These are phyloP conservation scores for Colletotrichum musae DNA, from an alignment of 2,329 filamentous ascomycete species.

Conservation along the genomic window DNA sequence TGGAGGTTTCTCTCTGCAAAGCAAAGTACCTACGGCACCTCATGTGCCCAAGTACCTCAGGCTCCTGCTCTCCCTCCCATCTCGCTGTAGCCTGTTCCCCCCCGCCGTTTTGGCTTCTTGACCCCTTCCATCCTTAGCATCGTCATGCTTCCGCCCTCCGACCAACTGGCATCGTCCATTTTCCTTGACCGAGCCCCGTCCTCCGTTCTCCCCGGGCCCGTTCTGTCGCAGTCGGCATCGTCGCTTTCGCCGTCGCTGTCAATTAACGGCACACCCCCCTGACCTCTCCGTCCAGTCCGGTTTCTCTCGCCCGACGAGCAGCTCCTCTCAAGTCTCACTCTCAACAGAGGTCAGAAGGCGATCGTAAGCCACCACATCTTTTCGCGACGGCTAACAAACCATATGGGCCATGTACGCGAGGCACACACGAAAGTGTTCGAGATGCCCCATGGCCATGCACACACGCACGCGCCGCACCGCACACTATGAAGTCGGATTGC, in stretches of 20 bases:
- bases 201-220: conserved; percentile 36
- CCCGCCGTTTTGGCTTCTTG: conserved; percentile 35
- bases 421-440: conserved; percentile 2
- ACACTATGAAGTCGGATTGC: conserved; percentile 3
- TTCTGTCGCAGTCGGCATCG: conserved; percentile 20
- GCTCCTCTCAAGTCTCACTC: background rate
- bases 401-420: conserved; percentile 19
- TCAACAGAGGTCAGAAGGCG: background rate
- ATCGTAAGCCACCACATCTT: conserved; percentile 23
- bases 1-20: too few species aligned
- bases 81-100: background rate
- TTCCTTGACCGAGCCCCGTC: conserved; percentile 34
- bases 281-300: background rate
- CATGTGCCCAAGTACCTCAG: background rate
- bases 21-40: too few species aligned
- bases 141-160: conserved; percentile 28
- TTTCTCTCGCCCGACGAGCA: background rate
- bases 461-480: conserved; percentile 1
- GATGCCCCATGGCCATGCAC: conserved; percentile 29
- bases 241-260: conserved; percentile 24
- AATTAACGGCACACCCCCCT: conserved; percentile 13
- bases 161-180: conserved; percentile 22
- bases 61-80: conserved; percentile 2
- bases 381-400: conserved; percentile 11
- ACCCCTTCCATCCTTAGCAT: conserved; percentile 33